A percentile compares a stretch with the other conserved stretches of the same genome.
Evolutionary conservation across 352 stramenopile genomes (phyloP).

Genomic region (Pythium aristosporum): DNA sequence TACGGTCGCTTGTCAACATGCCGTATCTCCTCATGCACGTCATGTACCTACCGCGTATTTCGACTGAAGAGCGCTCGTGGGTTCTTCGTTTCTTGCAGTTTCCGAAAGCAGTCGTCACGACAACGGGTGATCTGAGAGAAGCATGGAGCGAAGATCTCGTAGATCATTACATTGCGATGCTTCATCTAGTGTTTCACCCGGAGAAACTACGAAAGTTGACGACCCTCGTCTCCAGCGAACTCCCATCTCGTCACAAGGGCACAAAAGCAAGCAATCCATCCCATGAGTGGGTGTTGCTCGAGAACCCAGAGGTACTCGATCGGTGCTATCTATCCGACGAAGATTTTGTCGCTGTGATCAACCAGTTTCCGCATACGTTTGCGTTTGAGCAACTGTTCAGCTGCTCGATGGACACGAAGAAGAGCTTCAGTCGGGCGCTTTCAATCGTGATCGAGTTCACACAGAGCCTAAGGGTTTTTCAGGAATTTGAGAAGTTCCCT

Average conservation of each 20-base stretch:
- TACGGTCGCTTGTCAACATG: constrained; percentile 71
- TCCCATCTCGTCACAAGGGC: constrained; percentile 23
- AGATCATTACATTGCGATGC: constrained; percentile 84
- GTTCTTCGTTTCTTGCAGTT: constrained; percentile 83
- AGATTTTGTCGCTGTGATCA: constrained; percentile 80
- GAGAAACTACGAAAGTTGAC: constrained; percentile 75
- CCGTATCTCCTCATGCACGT: constrained; percentile 84
- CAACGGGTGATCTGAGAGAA: constrained; percentile 49
- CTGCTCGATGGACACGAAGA: constrained; percentile 73
- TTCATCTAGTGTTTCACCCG: constrained; percentile 85
- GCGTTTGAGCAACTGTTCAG: constrained; percentile 75
- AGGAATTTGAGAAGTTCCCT: constrained; percentile 83
- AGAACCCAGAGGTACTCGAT: constrained; percentile 82
- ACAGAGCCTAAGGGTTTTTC: constrained; percentile 62
- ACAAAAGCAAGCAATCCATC: constrained; percentile 40
- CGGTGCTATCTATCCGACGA: constrained; percentile 81
- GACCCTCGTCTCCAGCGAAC: constrained; percentile 66
- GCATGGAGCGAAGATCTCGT: constrained; percentile 82
- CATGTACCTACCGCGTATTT: constrained; percentile 82
- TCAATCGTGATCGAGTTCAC: constrained; percentile 78
- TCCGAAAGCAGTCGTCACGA: constrained; percentile 57
- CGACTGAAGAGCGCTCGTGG: constrained; percentile 78
- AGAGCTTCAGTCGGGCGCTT: constrained; percentile 72
- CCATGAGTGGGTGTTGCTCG: constrained; percentile 78
- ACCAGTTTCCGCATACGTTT: constrained; percentile 86